Conservation (phyloP, 2,329 filamentous ascomycete genomes). For the Nemania abortiva region DNA sequence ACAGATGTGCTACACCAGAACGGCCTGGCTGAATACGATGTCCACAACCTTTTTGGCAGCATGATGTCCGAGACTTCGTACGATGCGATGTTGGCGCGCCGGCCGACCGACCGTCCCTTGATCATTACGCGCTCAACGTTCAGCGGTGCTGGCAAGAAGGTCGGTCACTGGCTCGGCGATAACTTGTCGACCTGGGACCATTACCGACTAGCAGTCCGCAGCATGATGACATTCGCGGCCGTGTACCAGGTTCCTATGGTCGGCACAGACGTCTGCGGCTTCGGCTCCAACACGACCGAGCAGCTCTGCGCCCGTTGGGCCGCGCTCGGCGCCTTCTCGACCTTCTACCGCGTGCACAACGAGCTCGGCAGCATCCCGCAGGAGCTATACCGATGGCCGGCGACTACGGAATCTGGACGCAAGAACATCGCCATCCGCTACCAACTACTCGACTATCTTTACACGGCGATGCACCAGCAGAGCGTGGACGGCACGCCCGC, state of each 20-base stretch:
- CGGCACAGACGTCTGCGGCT: conserved; percentile 83
- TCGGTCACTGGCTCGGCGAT: conserved; percentile 72
- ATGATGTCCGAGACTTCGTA: conserved; percentile 79
- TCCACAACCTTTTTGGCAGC: conserved; percentile 80
- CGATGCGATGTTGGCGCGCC: conserved; percentile 73
- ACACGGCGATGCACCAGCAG: conserved; percentile 75
- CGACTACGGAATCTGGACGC: conserved; percentile 70
- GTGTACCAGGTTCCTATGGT: conserved; percentile 78
- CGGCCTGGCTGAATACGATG: conserved; percentile 77
- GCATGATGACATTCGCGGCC: conserved; percentile 70
- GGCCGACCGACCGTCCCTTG: conserved; percentile 73
- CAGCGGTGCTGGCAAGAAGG: conserved; percentile 74
- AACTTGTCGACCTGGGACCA: conserved; percentile 69
- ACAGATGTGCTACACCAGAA: conserved; percentile 77
- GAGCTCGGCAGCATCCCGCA: conserved; percentile 65
- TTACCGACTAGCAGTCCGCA: conserved; percentile 69
- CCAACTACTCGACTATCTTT: conserved; percentile 78
- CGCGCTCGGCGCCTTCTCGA: conserved; percentile 76
- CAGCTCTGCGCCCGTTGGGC: conserved; percentile 82
- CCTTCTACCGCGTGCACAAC: conserved; percentile 83
- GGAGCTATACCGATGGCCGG: conserved; percentile 78
- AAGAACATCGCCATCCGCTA: conserved; percentile 78
- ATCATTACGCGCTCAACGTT: conserved; percentile 83
- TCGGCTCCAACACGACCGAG: conserved; percentile 73
- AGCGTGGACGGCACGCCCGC: conserved; percentile 71